Conservation (phyloP, 1,284 basidiomycete species). For the Flammula alnicola region DNA sequence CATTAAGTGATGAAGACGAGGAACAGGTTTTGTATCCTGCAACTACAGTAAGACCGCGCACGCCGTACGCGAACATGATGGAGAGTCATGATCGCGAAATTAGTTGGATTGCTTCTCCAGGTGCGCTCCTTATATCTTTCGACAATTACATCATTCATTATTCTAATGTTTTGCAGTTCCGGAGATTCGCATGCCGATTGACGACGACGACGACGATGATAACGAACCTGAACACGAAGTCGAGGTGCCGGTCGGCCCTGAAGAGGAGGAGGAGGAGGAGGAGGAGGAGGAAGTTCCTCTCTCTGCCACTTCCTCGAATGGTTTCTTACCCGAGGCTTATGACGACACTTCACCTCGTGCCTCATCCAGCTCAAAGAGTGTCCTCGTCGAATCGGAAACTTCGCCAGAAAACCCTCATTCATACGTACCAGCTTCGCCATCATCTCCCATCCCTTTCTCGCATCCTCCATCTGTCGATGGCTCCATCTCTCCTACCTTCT, state of each 20-base stretch:
- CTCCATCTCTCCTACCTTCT: slow-evolving; percentile 55
- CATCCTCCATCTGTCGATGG: slow-evolving; percentile 49
- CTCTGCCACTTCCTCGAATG: slow-evolving; percentile 45
- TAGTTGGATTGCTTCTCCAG: slow-evolving; percentile 75
- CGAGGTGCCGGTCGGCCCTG: slow-evolving; percentile 49
- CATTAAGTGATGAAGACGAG: slow-evolving; percentile 59
- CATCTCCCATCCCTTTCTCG: slow-evolving; percentile 50
- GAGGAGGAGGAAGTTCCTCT: slow-evolving; percentile 48
- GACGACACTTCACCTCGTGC: slow-evolving; percentile 54
- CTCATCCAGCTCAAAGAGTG: slow-evolving; percentile 59
- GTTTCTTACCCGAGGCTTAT: slow-evolving; percentile 41
- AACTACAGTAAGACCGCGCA: slow-evolving; percentile 48
- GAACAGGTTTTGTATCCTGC: slow-evolving; percentile 64
- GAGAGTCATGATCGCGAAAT: slow-evolving; percentile 65
- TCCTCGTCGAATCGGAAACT: slow-evolving; percentile 65
- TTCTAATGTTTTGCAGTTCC: slow-evolving; percentile 42
- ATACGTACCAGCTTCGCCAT: slow-evolving; percentile 53
- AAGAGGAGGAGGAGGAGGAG: slow-evolving; percentile 53
- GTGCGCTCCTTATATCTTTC: slow-evolving; percentile 46
- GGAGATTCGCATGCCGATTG: slow-evolving; percentile 63
- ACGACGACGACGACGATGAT: slow-evolving; percentile 62
- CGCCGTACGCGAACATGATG: slow-evolving; percentile 39
- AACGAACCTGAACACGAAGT: slow-evolving; percentile 54
- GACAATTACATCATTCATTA: slow-evolving; percentile 8
- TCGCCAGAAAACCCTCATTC: slow-evolving; percentile 52